These are phyloP conservation scores for Plasmodium falciparum DNA, from an alignment of 169 alveolate genomes.

Conservation along the genomic window DNA sequence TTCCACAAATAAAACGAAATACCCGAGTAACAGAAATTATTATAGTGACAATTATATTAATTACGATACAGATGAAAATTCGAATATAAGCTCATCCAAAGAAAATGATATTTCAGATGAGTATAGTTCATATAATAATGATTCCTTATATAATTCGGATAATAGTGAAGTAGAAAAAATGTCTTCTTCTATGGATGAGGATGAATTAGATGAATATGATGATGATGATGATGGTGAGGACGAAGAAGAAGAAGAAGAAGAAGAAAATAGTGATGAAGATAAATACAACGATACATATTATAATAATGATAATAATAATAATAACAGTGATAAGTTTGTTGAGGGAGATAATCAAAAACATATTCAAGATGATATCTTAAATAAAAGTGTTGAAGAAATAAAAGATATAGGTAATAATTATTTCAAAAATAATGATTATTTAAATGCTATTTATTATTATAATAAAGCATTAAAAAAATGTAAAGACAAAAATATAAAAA, in stretches of 20 bases:
- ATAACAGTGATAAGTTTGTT: not conserved
- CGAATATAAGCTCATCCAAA: slow-evolving; percentile 27
- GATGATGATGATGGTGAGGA: slow-evolving; percentile 9
- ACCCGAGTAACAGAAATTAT: slow-evolving; percentile 15
- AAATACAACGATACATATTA: not conserved
- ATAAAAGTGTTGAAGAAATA: slow-evolving; percentile 63
- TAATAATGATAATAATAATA: slow-evolving; percentile 11
- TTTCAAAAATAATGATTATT: slow-evolving; percentile 60
- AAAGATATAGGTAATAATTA: slow-evolving; percentile 79
- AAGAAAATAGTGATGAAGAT: not conserved
- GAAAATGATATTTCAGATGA: slow-evolving; percentile 45
- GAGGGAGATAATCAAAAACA: slow-evolving; percentile 3
- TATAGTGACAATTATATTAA: slow-evolving; percentile 62
- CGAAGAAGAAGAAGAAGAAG: slow-evolving; percentile 8
- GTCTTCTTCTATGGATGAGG: slow-evolving; percentile 12
- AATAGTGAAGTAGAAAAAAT: slow-evolving; percentile 28
- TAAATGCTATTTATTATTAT: slow-evolving; percentile 79
- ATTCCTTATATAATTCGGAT: slow-evolving; percentile 15
- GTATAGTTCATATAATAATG: slow-evolving; percentile 15
- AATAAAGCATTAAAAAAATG: slow-evolving; percentile 80
- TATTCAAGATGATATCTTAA: slow-evolving; percentile 44
- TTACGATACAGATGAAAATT: slow-evolving; percentile 26
- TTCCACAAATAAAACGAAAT: not conserved
- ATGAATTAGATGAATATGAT: slow-evolving; percentile 12
- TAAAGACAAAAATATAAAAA: slow-evolving; percentile 79